Evolutionary conservation across 2,329 filamentous ascomycete species (phyloP).

Genomic region (Intubia oerlemansii): DNA sequence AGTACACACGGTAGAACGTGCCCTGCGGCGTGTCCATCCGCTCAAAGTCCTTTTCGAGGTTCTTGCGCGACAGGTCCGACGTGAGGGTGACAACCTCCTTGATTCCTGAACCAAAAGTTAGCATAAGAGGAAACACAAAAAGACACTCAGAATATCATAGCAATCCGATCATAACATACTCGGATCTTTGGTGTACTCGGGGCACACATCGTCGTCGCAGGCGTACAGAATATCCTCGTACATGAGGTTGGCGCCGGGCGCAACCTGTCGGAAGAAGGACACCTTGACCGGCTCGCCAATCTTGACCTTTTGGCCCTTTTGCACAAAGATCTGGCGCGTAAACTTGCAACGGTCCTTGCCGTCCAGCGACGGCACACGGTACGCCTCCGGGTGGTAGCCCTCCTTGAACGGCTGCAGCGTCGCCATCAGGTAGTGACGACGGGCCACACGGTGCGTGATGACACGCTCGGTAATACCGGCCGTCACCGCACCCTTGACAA

Average conservation of each 20-base stretch:
- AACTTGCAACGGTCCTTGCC: constrained; percentile 98
- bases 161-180: too few species aligned
- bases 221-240: constrained; percentile 97
- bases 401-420: constrained; percentile 98
- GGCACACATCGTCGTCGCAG: constrained; percentile 93
- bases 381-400: constrained; percentile 93
- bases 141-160: too few species aligned
- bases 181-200: constrained; percentile 97
- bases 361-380: constrained; percentile 87
- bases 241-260: constrained; percentile 92
- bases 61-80: constrained; percentile 90
- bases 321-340: constrained; percentile 92
- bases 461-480: constrained; percentile 95
- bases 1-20: constrained; percentile 74
- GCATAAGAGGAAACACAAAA: background rate
- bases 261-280: constrained; percentile 94
- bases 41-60: constrained; percentile 97
- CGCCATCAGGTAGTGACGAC: constrained; percentile 97
- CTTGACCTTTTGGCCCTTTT: constrained; percentile 97
- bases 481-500: constrained; percentile 95
- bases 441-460: constrained; percentile 88
- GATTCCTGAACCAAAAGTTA: constrained; percentile 47
- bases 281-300: constrained; percentile 98
- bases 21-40: constrained; percentile 97
- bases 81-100: constrained; percentile 98